Base-by-base conservation (phyloP, 176 grass and related monocot species). In the Triticum turgidum region DNA sequence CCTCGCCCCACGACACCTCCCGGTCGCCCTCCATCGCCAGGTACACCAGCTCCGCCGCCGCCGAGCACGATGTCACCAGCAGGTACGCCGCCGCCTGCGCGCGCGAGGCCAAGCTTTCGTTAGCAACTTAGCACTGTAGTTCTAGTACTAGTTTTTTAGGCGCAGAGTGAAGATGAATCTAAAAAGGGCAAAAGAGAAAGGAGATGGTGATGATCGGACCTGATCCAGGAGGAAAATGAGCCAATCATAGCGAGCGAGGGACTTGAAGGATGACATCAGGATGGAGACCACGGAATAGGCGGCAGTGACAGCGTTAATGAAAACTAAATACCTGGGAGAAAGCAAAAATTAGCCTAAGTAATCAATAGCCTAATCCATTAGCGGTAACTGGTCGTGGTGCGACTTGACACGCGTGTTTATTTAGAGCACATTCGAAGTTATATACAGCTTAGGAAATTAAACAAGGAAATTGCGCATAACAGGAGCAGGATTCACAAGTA, bases 1-100 rank as follows among this genome's bases (percentile, higher is more conserved):
- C 97, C 84, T 99, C 97, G 21, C 97, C 87, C 94, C 97, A 96
- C 61, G 92, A 99, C 64, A 89, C 97, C 54, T 90, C 69, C 66
- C 62, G 72, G 75, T 96, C 87, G 27, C 97, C 97, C 69, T 77
- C 71, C 22, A 81, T 82, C 33, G 97, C 86, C 80, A 99, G 86
- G 66, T 94, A 92, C 68, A 96, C 63, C 88, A 99, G 44, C 90
- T 99, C 94, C 49, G 88, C 84, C 77, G 85, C 92, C 8, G 97
- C 97, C 15, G 97, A 86, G 4, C 89, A 91, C 22, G 97, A 92
- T 38, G 97, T 96, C 76, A 99, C 80, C 83, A 96, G 88, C 75
- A 99, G 65, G 77, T 96, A 99, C 3, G 94, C 88, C 38, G 82
- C 80, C 32, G 78, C 78, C 96, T 98, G 90, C 41, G 24, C 5